Conservation (phyloP, 225 moss, liverwort and hornwort species). For the Sphagnum contortum region DNA sequence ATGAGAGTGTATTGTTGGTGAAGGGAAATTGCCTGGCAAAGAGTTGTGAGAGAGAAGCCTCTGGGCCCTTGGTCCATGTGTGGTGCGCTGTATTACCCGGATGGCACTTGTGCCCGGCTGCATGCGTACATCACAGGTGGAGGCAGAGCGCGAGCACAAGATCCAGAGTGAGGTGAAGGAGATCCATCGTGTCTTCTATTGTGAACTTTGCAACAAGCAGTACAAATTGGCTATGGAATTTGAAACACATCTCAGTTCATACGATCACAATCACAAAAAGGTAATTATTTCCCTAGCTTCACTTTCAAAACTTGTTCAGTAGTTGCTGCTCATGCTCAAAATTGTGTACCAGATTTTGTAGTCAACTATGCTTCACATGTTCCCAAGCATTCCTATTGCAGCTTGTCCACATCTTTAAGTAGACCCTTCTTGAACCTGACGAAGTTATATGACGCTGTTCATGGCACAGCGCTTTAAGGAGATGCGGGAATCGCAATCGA, state of each 20-base stretch:
- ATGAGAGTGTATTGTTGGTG: conserved; percentile 74
- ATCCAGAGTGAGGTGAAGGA: conserved; percentile 98
- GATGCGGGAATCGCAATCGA: conserved; percentile 84
- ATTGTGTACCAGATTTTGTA: too few relatives aligned
- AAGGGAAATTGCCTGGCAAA: conserved; percentile 61
- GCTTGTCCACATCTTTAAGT: too few relatives aligned
- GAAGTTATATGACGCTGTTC: too few relatives aligned
- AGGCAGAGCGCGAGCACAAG: conserved; percentile 98
- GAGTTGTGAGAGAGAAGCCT: conserved; percentile 73
- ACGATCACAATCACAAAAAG: conserved; percentile 99
- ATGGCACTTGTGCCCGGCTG: conserved; percentile 79
- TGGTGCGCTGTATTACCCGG: conserved; percentile 99
- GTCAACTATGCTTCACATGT: too few relatives aligned
- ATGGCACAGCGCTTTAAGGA: conserved; percentile 82
- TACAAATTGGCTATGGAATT: conserved; percentile 97
- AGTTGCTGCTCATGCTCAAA: neutral
- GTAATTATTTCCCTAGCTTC: conserved; percentile 13
- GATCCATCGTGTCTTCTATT: conserved; percentile 90
- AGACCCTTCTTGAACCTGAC: too few relatives aligned
- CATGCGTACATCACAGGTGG: conserved; percentile 97
- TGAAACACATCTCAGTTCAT: conserved; percentile 94
- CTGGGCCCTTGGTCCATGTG: conserved; percentile 71
- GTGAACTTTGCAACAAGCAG: conserved; percentile 99
- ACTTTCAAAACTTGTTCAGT: neutral
- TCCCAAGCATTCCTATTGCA: too few relatives aligned